Percentiles rank a stretch among this genome's conserved stretches.
phyloP scores from a whole-genome alignment of 208 protist species.

The Trypanosoma lewisi region DNA sequence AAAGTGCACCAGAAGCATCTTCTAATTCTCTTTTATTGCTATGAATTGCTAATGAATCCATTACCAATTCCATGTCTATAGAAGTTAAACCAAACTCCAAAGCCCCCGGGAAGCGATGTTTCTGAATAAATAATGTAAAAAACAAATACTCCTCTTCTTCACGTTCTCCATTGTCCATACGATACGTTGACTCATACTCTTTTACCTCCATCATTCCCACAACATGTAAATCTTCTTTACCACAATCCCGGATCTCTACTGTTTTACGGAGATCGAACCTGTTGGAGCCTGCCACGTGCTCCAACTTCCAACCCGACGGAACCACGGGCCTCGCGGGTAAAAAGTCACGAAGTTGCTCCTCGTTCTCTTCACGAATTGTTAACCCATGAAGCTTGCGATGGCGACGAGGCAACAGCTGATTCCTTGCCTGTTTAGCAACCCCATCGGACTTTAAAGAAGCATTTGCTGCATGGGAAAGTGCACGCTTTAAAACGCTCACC shows the following conservation, averaged over 20 bases:
- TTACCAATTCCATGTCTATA: constrained; percentile 87
- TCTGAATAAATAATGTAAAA: constrained; percentile 75
- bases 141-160: constrained; percentile 85
- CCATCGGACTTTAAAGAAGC: neutral
- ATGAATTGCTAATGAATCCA: constrained; percentile 79
- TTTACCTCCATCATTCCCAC: constrained; percentile 76
- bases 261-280: constrained; percentile 76
- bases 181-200: constrained; percentile 77
- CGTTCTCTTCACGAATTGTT: constrained; percentile 55
- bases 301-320: constrained; percentile 60
- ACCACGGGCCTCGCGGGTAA: constrained; percentile 62
- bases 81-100: constrained; percentile 84
- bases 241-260: constrained; percentile 58
- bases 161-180: constrained; percentile 86
- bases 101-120: constrained; percentile 49
- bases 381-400: constrained; percentile 38
- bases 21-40: constrained; percentile 50
- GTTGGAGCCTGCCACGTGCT: constrained; percentile 49
- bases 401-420: constrained; percentile 10
- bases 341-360: constrained; percentile 84
- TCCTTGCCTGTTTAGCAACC: neutral
- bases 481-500: neutral
- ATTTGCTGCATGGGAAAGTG: constrained; percentile 8
- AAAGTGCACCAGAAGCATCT: constrained; percentile 32
- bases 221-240: constrained; percentile 63